A percentile compares a stretch with the other conserved stretches of the same genome.
These are phyloP conservation scores for Fusarium sp. DNA, from an alignment of 2,329 filamentous ascomycete genomes.

Conservation along the genomic window DNA sequence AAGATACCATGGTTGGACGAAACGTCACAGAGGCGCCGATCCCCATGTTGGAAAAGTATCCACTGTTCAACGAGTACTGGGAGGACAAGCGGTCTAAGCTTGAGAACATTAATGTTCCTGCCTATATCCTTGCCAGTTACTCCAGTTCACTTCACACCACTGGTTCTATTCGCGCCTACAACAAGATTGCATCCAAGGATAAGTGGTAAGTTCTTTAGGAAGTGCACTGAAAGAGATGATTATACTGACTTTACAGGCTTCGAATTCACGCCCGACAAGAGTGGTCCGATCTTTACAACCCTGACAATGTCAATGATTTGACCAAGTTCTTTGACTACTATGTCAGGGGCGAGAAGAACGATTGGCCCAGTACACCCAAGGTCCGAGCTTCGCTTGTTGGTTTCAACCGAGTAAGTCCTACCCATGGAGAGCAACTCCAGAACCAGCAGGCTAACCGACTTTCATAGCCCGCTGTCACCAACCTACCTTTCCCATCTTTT, in stretches of 20 bases:
- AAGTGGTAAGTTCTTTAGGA: background rate
- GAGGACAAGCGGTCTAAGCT: background rate
- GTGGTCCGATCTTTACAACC: background rate
- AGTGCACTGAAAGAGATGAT: background rate
- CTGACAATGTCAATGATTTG: background rate
- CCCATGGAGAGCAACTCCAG: background rate
- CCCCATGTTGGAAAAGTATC: background rate
- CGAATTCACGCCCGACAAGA: background rate
- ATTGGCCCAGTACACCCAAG: background rate
- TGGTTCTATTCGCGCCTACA: background rate
- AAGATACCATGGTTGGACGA: background rate
- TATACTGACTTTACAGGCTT: background rate
- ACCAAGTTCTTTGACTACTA: background rate
- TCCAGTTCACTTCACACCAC: background rate
- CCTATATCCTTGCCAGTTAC: slow-evolving; percentile 6
- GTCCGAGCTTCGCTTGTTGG: background rate
- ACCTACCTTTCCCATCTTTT: background rate
- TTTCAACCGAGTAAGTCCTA: background rate
- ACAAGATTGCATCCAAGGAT: background rate
- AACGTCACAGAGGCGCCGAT: background rate
- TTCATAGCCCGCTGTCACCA: background rate
- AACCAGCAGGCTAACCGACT: background rate
- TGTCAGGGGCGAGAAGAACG: background rate
- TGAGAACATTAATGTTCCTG: background rate
- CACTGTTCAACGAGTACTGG: slow-evolving; percentile 1